phyloP scores from a whole-genome alignment of 2,329 filamentous ascomycete species.

The Ophiocordyceps unilateralis region DNA sequence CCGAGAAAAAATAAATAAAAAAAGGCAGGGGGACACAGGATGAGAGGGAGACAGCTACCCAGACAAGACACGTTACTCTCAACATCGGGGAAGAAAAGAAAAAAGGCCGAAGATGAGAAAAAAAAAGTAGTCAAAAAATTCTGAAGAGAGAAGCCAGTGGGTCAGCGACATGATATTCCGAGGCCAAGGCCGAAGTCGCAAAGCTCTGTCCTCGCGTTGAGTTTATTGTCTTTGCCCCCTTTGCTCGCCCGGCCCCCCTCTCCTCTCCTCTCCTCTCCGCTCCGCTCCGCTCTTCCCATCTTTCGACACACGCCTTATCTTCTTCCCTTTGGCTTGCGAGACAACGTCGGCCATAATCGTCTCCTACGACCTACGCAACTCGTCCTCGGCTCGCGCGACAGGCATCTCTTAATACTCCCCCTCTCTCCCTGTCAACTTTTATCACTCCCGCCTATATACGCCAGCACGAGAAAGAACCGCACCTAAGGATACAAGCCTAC shows the following conservation, averaged over 20 bases:
- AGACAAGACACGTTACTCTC: no score
- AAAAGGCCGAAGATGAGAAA: no score
- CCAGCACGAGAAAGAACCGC: background rate
- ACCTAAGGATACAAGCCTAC: background rate
- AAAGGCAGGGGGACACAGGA: no score
- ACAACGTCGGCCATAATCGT: background rate
- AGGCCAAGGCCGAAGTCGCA: no score
- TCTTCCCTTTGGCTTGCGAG: background rate
- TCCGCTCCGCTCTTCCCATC: background rate
- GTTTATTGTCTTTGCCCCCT: slow-evolving; percentile 6
- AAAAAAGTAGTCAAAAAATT: no score
- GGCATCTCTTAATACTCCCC: slow-evolving; percentile 1
- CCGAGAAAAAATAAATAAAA: no score
- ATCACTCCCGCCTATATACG: background rate
- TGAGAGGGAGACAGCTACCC: no score
- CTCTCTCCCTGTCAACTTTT: background rate
- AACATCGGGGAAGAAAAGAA: no score
- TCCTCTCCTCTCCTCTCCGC: slow-evolving; percentile 1
- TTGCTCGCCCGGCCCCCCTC: slow-evolving; percentile 5
- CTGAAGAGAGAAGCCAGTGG: no score
- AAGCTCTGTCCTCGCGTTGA: slow-evolving; percentile 7
- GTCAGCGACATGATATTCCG: no score
- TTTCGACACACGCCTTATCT: no score
- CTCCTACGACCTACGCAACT: background rate
- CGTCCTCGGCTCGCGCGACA: background rate